Evolutionary conservation across 495 filamentous ascomycete species (phyloP).

Genomic region (Lasiosphaeris hirsuta): DNA sequence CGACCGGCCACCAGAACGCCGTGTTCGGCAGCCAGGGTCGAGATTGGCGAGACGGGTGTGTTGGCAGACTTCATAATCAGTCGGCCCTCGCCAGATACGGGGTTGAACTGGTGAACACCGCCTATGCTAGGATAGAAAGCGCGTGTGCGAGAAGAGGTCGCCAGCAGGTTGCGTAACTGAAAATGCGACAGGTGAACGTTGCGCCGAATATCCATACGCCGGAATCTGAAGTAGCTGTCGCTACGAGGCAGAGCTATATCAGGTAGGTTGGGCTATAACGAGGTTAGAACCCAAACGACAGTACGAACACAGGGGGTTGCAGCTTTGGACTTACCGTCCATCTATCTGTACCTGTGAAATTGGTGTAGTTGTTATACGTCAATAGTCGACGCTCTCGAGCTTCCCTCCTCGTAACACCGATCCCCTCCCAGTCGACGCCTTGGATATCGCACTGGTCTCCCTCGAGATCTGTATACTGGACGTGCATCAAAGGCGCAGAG

Average conservation of each 20-base stretch:
- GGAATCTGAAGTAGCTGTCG: conserved; percentile 66
- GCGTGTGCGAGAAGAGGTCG: conserved; percentile 67
- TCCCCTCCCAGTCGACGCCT: conserved; percentile 68
- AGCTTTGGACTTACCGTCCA: conserved; percentile 32
- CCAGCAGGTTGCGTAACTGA: conserved; percentile 82
- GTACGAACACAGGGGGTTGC: conserved; percentile 5
- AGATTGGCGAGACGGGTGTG: conserved; percentile 54
- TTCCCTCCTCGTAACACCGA: conserved; percentile 58
- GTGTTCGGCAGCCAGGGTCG: conserved; percentile 65
- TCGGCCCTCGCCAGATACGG: conserved; percentile 42
- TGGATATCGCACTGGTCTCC: conserved; percentile 69
- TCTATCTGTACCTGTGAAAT: conserved; percentile 34
- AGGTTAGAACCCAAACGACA: conserved; percentile 1
- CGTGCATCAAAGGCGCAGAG: conserved; percentile 10
- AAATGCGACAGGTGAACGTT: conserved; percentile 74
- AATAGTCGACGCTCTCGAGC: conserved; percentile 57
- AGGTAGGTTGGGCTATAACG: conserved; percentile 25
- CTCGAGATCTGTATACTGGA: conserved; percentile 46
- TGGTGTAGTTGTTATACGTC: conserved; percentile 59
- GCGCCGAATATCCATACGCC: conserved; percentile 63
- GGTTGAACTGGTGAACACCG: conserved; percentile 55
- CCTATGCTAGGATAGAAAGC: conserved; percentile 69
- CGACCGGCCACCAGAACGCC: conserved; percentile 74
- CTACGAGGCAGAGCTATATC: conserved; percentile 37
- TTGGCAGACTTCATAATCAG: conserved; percentile 61